A percentile compares a stretch with the other conserved stretches of the same genome.
Conservation (phyloP, 2,329 filamentous ascomycete species). For the Sordariomycetes sp. region DNA sequence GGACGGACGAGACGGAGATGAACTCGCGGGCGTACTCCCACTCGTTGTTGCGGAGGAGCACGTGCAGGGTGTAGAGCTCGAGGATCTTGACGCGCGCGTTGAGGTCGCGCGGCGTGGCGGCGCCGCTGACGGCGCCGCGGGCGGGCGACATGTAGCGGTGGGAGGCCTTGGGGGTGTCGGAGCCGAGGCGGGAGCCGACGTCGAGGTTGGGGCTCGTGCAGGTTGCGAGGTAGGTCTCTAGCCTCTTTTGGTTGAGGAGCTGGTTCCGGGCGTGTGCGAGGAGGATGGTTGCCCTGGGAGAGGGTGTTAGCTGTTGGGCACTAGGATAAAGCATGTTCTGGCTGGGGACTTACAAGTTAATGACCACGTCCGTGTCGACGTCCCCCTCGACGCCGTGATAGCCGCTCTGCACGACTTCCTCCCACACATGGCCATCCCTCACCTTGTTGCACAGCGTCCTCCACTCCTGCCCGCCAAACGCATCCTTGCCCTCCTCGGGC, state of each 20-base stretch:
- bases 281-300: conserved; percentile 70
- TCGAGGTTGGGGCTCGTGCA: conserved; percentile 59
- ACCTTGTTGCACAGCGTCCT: conserved; percentile 72
- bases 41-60: conserved; percentile 85
- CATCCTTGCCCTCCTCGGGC: conserved; percentile 77
- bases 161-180: conserved; percentile 16
- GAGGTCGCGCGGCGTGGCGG: conserved; percentile 75
- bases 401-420: conserved; percentile 77
- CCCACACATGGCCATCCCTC: conserved; percentile 86
- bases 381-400: conserved; percentile 84
- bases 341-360: conserved; percentile 56
- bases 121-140: conserved; percentile 43
- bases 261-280: conserved; percentile 85
- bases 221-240: conserved; percentile 82
- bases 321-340: neutral
- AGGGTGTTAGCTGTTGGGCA: neutral
- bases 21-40: conserved; percentile 95
- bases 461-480: conserved; percentile 82
- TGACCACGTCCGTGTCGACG: conserved; percentile 89
- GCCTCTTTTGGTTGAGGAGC: conserved; percentile 69
- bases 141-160: conserved; percentile 33
- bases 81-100: conserved; percentile 82
- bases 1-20: conserved; percentile 71
- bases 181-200: conserved; percentile 51
- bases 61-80: conserved; percentile 89